Base-by-base conservation (phyloP, 2,329 filamentous ascomycete species). In the Talaromyces funiculosus region DNA sequence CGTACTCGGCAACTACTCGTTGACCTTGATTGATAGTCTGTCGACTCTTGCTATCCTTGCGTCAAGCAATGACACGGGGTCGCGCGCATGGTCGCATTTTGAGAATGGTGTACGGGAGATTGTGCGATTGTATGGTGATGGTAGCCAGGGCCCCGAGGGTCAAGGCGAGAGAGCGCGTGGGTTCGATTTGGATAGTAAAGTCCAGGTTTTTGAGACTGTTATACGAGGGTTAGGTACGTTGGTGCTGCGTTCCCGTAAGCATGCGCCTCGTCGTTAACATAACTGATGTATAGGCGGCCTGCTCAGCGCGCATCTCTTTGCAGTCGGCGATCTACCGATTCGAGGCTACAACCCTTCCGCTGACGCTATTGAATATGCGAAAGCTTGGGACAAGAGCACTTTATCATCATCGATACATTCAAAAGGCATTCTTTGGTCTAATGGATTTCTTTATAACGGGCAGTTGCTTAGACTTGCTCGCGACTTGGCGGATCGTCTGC, bases 121-220 rank as follows among this genome's bases (percentile, higher is more conserved):
- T 67, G 88, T 97, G 3, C 80, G 85, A 65, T 81, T 94, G 67
- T 97, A 97, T 73, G 93, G 93, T 3, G 92, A 97, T 74, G 93
- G 92, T 1, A 86, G 86, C 31, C 76, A 80, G 8, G 88, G 89
- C 3, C 80, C 84, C 14, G 81, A 82, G 4, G 90, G 90, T 6
- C 82, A 84, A 69, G 93, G 93, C 3, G 80, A 83, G 61, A 82
- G 91, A 64, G 86, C 87, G 3, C 84, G 86, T 59, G 94, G 92
- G 0, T 99, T 99, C 69, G 91, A 99, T 73, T 80, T 96, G 42
- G 93, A 99, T 75, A 96, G 92, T 78, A 99, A 97, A 76, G 94
- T 99, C 1, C 93, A 99, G 77, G 91, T 99, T 40, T 99, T 99
- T 70, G 94, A 99, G 78, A 97, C 93, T 0, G 93, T 96, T 37